phyloP scores from a whole-genome alignment of 2,329 filamentous ascomycete genomes.

The Aspergillus eucalypticola region DNA sequence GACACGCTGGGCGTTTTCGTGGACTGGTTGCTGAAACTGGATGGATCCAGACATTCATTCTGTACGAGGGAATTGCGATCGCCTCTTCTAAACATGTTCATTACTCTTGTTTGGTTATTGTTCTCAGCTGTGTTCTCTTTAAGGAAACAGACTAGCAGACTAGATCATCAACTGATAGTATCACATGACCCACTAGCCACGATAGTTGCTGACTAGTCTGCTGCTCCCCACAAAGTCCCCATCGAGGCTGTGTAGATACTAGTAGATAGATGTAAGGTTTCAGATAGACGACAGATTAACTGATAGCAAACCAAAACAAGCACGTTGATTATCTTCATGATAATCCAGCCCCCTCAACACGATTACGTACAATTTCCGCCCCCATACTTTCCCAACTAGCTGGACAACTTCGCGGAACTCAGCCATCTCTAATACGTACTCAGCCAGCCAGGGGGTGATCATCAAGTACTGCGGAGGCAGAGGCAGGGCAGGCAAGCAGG shows the following conservation, averaged over 20 bases:
- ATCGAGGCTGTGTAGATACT: background rate
- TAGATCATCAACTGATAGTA: no score
- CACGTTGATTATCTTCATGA: constrained; percentile 1
- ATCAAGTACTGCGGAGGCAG: background rate
- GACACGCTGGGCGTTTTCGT: background rate
- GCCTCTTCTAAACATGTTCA: background rate
- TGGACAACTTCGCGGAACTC: background rate
- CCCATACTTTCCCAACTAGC: background rate
- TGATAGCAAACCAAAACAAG: background rate
- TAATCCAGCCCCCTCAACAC: background rate
- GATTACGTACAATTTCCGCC: background rate
- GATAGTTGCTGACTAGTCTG: background rate
- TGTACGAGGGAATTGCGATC: background rate
- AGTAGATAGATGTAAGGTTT: background rate
- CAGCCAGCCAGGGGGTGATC: background rate
- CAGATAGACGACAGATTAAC: background rate
- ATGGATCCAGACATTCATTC: background rate
- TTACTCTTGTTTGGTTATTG: background rate
- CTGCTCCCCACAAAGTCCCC: background rate
- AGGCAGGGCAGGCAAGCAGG: background rate
- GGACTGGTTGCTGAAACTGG: background rate
- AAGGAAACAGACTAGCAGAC: no score
- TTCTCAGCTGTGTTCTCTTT: background rate
- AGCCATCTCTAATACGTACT: background rate
- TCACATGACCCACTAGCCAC: background rate